Conservation (phyloP, 345 rosid species). For the Crucihimalaya himalaica region DNA sequence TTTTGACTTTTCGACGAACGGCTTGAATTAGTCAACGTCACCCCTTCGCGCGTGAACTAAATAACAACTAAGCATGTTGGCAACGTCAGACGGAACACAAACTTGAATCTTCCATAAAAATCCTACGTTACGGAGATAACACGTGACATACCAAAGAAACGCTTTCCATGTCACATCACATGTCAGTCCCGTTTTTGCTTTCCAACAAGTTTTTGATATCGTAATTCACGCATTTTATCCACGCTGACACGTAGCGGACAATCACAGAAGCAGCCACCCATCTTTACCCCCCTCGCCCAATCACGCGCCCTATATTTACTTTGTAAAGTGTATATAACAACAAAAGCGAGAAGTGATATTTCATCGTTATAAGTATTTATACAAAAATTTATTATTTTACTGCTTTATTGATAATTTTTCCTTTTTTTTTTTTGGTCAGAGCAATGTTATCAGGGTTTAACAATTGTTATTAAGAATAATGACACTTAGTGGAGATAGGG, state of each 20-base stretch:
- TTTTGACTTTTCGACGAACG: slow-evolving; percentile 13
- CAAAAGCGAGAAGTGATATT: slow-evolving; percentile 8
- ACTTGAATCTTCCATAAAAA: slow-evolving; percentile 5
- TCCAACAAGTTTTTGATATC: slow-evolving; percentile 1
- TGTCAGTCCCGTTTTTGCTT: slow-evolving; percentile 21
- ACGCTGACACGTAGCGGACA: slow-evolving; percentile 35
- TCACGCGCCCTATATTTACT: slow-evolving; percentile 41
- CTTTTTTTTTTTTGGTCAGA: no score
- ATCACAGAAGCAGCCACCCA: slow-evolving; percentile 33
- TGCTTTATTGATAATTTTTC: no score
- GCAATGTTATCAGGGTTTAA: no score
- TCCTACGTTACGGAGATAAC: background rate
- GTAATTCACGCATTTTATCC: background rate
- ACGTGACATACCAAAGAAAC: slow-evolving; percentile 11
- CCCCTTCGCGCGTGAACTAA: slow-evolving; percentile 25
- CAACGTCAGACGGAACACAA: slow-evolving; percentile 23
- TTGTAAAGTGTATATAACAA: slow-evolving; percentile 27
- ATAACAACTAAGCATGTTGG: slow-evolving; percentile 11
- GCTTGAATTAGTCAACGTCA: slow-evolving; percentile 23
- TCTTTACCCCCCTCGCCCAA: background rate
- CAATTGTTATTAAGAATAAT: no score
- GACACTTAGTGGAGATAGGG: no score
- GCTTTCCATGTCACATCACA: slow-evolving; percentile 16
- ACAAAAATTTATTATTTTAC: no score
- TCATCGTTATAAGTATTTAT: no score